Conservation (phyloP, 2,329 filamentous ascomycete species). For the Diaporthe batatas region DNA sequence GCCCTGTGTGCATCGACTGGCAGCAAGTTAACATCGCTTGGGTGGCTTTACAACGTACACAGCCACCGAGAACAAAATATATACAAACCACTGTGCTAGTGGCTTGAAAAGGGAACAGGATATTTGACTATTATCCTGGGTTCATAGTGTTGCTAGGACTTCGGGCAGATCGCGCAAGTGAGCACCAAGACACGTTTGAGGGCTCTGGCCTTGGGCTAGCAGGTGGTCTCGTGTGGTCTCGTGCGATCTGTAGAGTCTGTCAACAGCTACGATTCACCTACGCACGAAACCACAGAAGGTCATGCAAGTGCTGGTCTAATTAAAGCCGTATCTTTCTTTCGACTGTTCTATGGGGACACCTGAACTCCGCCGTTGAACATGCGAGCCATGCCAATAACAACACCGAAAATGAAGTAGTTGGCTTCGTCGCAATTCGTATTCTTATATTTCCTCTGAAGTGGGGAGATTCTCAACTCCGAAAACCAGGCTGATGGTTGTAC, state of each 20-base stretch:
- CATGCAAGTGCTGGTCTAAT: not conserved
- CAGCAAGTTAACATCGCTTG: not conserved
- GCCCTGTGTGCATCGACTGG: not conserved
- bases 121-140: not conserved
- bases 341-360: constrained; percentile 9
- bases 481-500: constrained; percentile 31
- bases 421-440: constrained; percentile 22
- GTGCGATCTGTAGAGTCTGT: not conserved
- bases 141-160: not conserved
- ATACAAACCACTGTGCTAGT: not conserved
- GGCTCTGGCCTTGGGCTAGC: not conserved
- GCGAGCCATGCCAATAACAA: constrained; percentile 24
- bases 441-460: constrained; percentile 34
- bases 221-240: not conserved
- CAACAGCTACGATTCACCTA: not conserved
- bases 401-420: constrained; percentile 7
- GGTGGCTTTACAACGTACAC: not conserved
- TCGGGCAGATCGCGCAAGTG: too few species aligned
- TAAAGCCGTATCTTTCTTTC: constrained; percentile 17
- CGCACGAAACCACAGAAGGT: not conserved
- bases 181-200: not conserved
- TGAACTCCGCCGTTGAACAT: constrained; percentile 17
- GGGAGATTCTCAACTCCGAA: constrained; percentile 27
- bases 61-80: not conserved
- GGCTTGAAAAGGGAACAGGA: not conserved